phyloP scores from a whole-genome alignment of 768 basidiomycete genomes.

The Rhodocollybia butyracea region DNA sequence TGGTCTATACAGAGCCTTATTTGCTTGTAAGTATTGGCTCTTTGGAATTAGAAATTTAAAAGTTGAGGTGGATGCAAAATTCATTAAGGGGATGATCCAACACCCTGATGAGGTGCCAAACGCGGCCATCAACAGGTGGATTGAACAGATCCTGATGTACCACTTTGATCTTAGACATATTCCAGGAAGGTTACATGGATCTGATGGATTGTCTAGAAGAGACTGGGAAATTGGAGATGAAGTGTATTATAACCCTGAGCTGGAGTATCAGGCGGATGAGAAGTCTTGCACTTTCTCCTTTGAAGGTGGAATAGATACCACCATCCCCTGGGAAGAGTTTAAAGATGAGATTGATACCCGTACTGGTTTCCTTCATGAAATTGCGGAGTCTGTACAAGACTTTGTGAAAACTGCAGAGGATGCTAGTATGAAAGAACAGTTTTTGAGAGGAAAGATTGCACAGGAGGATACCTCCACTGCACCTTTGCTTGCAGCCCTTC shows the following conservation, averaged over 20 bases:
- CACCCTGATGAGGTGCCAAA: constrained; percentile 33
- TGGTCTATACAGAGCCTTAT: too few species aligned
- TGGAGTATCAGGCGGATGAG: not conserved
- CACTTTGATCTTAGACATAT: constrained; percentile 36
- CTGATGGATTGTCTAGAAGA: constrained; percentile 34
- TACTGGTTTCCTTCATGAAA: constrained; percentile 1
- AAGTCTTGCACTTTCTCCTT: not conserved
- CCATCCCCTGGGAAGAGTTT: constrained; percentile 1
- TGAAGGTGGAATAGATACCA: not conserved
- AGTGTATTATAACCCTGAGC: not conserved
- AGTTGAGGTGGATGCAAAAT: constrained; percentile 37
- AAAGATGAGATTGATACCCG: constrained; percentile 9
- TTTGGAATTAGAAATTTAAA: too few species aligned
- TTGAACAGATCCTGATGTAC: constrained; percentile 33
- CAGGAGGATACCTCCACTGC: not conserved
- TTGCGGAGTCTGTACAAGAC: not conserved
- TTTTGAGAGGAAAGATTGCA: not conserved
- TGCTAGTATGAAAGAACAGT: not conserved
- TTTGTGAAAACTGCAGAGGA: not conserved
- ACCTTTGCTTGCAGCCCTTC: not conserved
- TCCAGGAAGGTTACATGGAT: constrained; percentile 27
- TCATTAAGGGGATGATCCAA: constrained; percentile 41
- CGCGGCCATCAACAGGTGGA: constrained; percentile 38
- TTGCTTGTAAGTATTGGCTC: too few species aligned
- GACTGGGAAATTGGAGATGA: constrained; percentile 4